Evolutionary conservation across 495 filamentous ascomycete genomes (phyloP), one percentile per base, ranked within the genome.

Genomic region (Daldinia bambusicola): DNA sequence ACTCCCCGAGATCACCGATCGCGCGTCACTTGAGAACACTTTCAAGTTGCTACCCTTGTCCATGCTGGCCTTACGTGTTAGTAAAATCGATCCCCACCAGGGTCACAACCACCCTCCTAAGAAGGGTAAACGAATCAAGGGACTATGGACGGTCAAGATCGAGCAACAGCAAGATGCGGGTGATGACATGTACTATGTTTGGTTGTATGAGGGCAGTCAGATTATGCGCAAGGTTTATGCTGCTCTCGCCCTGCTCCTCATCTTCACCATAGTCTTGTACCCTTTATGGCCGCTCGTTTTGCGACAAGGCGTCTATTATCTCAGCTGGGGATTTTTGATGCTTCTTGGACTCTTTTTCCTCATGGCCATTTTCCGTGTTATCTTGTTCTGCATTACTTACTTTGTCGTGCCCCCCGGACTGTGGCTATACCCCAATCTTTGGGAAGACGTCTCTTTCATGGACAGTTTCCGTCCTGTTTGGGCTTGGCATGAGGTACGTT

Each of bases 391-490:
- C 73, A 80, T 95, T 76, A 98, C 96, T 10, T 92, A 97, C 72
- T 95, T 98, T 76, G 84, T 87, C 7, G 86, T 89, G 9, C 85
- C 93, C 13, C 95, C 95, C 1, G 96, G 96, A 69, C 84, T 99
- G 32, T 99, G 96, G 96, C 85, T 99, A 51, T 99, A 93, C 84
- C 96, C 96, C 51, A 99, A 99, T 77, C 79, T 99, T 20, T 99
- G 98, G 81, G 96, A 98, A 80, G 96, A 99, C 77, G 96, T 99
- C 50, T 95, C 95, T 7, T 98, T 99, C 80, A 91, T 98, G 75
- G 96, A 99, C 68, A 96, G 92, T 80, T 99, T 99, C 85, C 91
- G 91, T 81, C 96, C 96, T 30, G 78, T 95, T 37, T 98, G 96
- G 95, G 96, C 92, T 56, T 99, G 96, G 96, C 95, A 98, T 79